Evolutionary conservation across 2,329 filamentous ascomycete genomes (phyloP), one percentile per base, ranked within the genome.

Genomic region (Colletotrichum agaves): DNA sequence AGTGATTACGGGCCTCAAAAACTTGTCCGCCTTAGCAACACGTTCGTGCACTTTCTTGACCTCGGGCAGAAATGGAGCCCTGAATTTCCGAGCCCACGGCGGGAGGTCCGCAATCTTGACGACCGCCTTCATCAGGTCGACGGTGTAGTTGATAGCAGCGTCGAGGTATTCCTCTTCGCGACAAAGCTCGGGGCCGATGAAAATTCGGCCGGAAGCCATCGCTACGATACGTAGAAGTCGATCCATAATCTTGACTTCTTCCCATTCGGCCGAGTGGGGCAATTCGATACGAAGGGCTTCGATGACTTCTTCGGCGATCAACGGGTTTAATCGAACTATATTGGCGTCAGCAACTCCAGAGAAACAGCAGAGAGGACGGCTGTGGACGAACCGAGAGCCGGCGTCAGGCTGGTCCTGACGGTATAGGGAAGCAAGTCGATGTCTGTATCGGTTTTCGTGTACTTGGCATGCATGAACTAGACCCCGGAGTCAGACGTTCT

Each of bases 151-250:
- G 65, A 84, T 83, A n/a, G 80, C 78, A 5, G 80, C 76, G 43
- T 84, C 78, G 3, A 85, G 72, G 71, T 84, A 85, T 27, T 77
- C 75, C 43, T 82, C 80, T 3, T 77, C 72, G 35, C 79, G 81
- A 69, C 81, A 83, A 1, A 84, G 77, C 58, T 84, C 82, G 1
- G 80, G 73, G 5, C 83, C 84, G 31, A 85, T 76, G 58, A 85
- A 85, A 31, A 85, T 74, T 11, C 81, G 76, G 3, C 83, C 83
- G 0, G 82, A 84, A 0, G 82, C 78, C 66, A 80, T 80, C 55
- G 80, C 82, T 1, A 86, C 79, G 43, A 85, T 79, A 17, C 81
- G 80, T 2, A 84, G 75, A 5, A 86, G 72, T 8, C 75, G 77
- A 10, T 75, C 66, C 73, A 81, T 77, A 35, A 83, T 78, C n/a